Evolutionary conservation across 768 basidiomycete genomes (phyloP), one percentile per base, ranked within the genome.

Genomic region (Auricularia cornea): DNA sequence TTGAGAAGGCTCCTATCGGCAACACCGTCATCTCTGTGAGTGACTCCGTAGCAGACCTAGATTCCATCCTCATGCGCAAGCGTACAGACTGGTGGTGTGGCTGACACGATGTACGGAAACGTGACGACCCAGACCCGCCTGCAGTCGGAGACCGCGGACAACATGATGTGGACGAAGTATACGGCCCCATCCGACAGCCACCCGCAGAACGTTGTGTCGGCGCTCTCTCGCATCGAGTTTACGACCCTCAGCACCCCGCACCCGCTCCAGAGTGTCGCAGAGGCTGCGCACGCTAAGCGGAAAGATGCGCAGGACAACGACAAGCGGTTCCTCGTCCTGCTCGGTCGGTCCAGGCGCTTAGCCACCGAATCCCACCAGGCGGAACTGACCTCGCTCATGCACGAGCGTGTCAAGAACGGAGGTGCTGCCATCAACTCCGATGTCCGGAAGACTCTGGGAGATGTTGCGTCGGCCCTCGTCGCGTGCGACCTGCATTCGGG

Each of bases 121-220:
- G 74, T 78, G 4, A 85, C 77, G 63, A 89, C 90, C 4, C 80
- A 87, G 68, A 85, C 80, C 12, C 81, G 82, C 5, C 74, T 97
- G 14, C 83, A 82, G 3, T 95, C 92, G 0, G 84, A 89, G 26
- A 89, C 90, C 1, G 92, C 92, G 1, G 95, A 98, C 72, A 84
- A 86, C 68, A 67, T 94, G 30, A 69, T 84, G 26, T 95, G 94
- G 92, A 78, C 81, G 1, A 82, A 81, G 48, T 90, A 84, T 68
- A 78, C 86, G 1, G 60, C 71, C 32, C 62, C 72, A 3, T 70
- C 72, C 5, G 64, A 74, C 10, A 69, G 66, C 4, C 68, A 78
- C 38, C 62, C 70, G 10, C 48, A 69, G 0, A 57, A 29, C 3
- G 54, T 57, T 20, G 28, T 29, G 16, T 56, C 44, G 16, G 84